Percentiles rank a stretch among this genome's conserved stretches.
Evolutionary conservation across 1,284 basidiomycete genomes (phyloP).

Genomic region (Laetiporus sulphureus): DNA sequence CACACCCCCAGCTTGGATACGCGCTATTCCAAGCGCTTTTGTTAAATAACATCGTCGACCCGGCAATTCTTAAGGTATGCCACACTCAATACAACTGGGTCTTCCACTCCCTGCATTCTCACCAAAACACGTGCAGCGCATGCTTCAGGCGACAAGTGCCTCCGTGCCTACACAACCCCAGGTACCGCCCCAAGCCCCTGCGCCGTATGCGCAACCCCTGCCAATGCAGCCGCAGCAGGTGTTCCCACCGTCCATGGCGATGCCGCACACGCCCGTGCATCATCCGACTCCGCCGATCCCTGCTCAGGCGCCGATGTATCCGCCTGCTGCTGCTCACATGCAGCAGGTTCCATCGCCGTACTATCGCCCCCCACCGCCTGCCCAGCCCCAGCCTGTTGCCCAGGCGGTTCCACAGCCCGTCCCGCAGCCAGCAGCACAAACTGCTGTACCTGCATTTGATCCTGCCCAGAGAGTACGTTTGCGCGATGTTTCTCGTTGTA

Average conservation of each 20-base stretch:
- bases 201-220: constrained; percentile 17
- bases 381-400: constrained; percentile 16
- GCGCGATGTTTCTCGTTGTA: too few relatives aligned
- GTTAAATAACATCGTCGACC: constrained; percentile 92
- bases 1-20: constrained; percentile 92
- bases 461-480: constrained; percentile 22
- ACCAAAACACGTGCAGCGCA: constrained; percentile 34
- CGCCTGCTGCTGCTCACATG: constrained; percentile 30
- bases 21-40: constrained; percentile 95
- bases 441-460: constrained; percentile 17
- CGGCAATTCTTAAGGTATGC: constrained; percentile 68
- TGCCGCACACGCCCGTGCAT: constrained; percentile 22
- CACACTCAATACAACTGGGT: background rate
- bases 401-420: constrained; percentile 19
- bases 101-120: background rate
- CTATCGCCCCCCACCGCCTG: constrained; percentile 33
- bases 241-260: constrained; percentile 24
- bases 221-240: constrained; percentile 29
- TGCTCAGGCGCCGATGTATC: constrained; percentile 17
- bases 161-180: constrained; percentile 9
- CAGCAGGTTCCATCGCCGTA: constrained; percentile 31
- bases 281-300: constrained; percentile 23
- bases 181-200: constrained; percentile 17
- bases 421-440: constrained; percentile 23
- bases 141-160: constrained; percentile 44